Evolutionary conservation across 257 asterid genomes (phyloP), one percentile per base, ranked within the genome.

Genomic region (Lithospermum erythrorhizon): DNA sequence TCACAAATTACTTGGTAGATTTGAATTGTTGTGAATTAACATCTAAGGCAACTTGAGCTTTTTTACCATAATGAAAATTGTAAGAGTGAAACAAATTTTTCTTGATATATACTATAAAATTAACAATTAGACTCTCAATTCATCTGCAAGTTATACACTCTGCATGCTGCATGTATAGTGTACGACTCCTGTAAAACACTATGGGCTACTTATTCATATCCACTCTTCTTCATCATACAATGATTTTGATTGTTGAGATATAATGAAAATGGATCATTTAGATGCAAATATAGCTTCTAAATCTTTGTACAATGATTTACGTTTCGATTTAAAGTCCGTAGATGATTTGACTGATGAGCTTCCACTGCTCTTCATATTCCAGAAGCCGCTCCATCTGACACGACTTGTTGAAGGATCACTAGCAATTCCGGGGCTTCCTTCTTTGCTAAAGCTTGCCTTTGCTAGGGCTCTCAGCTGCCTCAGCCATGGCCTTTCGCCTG

Each of bases 241-340:
- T 6, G 15, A 35, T 35, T 41, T 14, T 41, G 16, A 14, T 41
- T 11, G 14, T 41, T 41, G 14, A 35, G 15, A 35, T 35, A 21
- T 49, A 20, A 16, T 27, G 6, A 3, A 53, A 32, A 17, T 4
- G 65, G 53, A 65, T 81, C 79, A 80, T 63, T 78, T 87, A 61
- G 91, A 80, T 68, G 95, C 86, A 76, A 90, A 90, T 65, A 87
- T 90, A 37, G 90, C 88, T 75, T 90, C 96, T 69, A 90, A 70
- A 74, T 90, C 98, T 61, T 76, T 82, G 67, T 89, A 29, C 63
- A 90, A 70, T 37, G 86, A 85, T 75, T 64, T 80, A 20, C 91
- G 75, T 63, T 82, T 90, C 45, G 94, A 63, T 78, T 81, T 80
- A 23, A 55, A 65, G 73, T 87, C 94, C 6, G 77, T 65, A 3